A percentile compares a stretch with the other conserved stretches of the same genome.
These are phyloP conservation scores for Paecilomyces variotii DNA, from an alignment of 2,329 filamentous ascomycete genomes.

Conservation along the genomic window DNA sequence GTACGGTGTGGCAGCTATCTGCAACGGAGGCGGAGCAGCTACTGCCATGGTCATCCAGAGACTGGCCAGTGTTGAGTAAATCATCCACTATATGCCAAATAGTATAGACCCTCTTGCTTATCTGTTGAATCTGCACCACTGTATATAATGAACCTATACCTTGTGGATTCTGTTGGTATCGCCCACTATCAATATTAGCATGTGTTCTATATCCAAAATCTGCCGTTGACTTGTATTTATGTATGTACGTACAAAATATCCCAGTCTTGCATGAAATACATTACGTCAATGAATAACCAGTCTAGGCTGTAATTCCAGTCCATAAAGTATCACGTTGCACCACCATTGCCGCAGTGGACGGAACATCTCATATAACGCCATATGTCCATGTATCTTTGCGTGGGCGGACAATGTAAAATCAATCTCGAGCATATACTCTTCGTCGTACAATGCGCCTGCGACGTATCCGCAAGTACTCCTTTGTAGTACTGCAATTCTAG, in stretches of 20 bases:
- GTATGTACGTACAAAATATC: background rate
- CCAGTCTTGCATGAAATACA: too few species aligned
- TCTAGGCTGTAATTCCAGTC: background rate
- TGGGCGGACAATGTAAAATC: too few species aligned
- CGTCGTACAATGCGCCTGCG: too few species aligned
- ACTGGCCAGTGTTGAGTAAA: constrained; percentile 49
- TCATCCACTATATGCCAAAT: background rate
- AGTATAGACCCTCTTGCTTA: background rate
- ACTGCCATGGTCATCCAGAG: constrained; percentile 87
- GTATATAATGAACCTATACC: background rate
- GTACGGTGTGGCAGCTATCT: constrained; percentile 92
- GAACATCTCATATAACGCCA: too few species aligned
- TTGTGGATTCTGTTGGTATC: background rate
- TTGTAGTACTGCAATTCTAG: too few species aligned
- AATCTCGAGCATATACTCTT: too few species aligned
- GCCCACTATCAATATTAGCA: background rate
- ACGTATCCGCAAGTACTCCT: too few species aligned
- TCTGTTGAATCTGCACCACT: background rate
- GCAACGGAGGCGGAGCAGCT: constrained; percentile 90
- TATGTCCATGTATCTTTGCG: too few species aligned
- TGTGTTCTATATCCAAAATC: background rate
- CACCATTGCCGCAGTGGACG: too few species aligned
- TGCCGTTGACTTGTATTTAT: background rate
- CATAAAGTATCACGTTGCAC: background rate
- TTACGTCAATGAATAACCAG: too few species aligned